Evolutionary conservation across 164 flowering plant species (phyloP).

Genomic region (Piper betle): DNA sequence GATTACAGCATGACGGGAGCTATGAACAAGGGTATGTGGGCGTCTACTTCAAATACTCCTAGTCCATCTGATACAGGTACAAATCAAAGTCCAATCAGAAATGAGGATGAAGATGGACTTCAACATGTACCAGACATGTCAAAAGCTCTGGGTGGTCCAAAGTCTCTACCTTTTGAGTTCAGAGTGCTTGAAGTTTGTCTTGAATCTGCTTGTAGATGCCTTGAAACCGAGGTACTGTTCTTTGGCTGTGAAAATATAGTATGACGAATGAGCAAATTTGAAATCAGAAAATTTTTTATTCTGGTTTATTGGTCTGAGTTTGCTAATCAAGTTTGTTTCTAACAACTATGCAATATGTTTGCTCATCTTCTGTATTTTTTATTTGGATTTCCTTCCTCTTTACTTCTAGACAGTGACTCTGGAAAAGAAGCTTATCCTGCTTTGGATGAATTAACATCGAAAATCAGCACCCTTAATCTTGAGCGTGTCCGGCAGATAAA

Average conservation of each 20-base stretch:
- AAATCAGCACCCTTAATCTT: slow-evolving; percentile 47
- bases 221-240: slow-evolving; percentile 29
- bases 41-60: background rate
- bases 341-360: background rate
- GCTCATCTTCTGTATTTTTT: background rate
- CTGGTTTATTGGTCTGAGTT: background rate
- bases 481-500: slow-evolving; percentile 48
- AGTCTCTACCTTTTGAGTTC: slow-evolving; percentile 33
- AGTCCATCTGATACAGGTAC: background rate
- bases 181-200: slow-evolving; percentile 38
- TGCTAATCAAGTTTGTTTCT: background rate
- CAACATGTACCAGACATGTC: background rate
- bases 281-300: too few relatives aligned
- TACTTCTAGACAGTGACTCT: slow-evolving; percentile 26
- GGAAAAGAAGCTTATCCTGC: slow-evolving; percentile 56
- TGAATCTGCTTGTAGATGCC: slow-evolving; percentile 34
- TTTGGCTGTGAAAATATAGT: background rate
- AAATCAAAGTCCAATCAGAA: background rate
- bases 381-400: background rate
- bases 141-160: slow-evolving; percentile 16
- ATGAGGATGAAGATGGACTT: background rate
- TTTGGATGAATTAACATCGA: slow-evolving; percentile 42
- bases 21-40: slow-evolving; percentile 2
- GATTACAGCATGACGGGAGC: background rate
- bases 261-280: background rate